phyloP scores from a whole-genome alignment of 2,329 filamentous ascomycete genomes.

The Diplocarpon mali region DNA sequence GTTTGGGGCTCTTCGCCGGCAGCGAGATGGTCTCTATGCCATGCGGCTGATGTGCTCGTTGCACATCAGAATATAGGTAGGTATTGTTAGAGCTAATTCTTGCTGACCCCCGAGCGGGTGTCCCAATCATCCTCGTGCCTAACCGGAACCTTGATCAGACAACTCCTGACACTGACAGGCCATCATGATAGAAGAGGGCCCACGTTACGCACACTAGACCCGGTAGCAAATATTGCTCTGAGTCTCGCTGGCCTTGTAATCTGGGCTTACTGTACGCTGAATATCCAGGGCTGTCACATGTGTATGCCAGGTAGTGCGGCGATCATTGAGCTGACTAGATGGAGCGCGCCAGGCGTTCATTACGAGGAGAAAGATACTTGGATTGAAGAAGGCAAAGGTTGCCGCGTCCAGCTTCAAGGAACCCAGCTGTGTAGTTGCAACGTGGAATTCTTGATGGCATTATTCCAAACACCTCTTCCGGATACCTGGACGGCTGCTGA shows the following conservation, averaged over 20 bases:
- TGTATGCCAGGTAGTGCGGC: constrained; percentile 10
- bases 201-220: constrained; percentile 21
- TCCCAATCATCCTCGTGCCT: too few species aligned
- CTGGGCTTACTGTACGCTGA: constrained; percentile 29
- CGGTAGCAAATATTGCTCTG: constrained; percentile 28
- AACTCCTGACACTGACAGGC: background rate
- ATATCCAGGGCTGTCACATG: constrained; percentile 23
- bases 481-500: constrained; percentile 10
- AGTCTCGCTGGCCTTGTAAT: constrained; percentile 27
- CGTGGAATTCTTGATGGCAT: constrained; percentile 9
- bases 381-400: constrained; percentile 13
- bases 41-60: constrained; percentile 27
- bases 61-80: constrained; percentile 7
- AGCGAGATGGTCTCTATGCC: constrained; percentile 27
- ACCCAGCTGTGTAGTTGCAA: constrained; percentile 28
- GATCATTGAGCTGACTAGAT: constrained; percentile 20
- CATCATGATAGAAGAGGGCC: background rate
- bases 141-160: too few species aligned
- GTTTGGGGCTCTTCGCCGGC: constrained; percentile 26
- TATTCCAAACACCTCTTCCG: constrained; percentile 11
- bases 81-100: too few species aligned
- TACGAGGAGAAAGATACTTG: constrained; percentile 14
- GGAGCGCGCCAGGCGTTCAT: constrained; percentile 9
- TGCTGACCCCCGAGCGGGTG: too few species aligned
- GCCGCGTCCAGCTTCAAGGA: constrained; percentile 20